Evolutionary conservation across 176 grass and related monocot species (phyloP).

Genomic region (Thalia dealbata): DNA sequence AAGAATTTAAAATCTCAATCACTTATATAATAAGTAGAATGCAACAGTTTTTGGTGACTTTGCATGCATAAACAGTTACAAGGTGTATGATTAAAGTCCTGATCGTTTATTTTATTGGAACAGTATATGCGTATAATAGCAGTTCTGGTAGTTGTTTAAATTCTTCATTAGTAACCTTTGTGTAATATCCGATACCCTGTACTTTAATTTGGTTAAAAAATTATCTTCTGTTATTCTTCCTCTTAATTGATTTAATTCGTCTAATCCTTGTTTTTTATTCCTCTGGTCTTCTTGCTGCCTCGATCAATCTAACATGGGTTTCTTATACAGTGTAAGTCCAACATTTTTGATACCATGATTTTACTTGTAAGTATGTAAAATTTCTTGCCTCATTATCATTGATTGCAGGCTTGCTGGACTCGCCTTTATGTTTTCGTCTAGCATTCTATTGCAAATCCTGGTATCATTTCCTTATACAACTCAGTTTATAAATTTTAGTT

Average conservation of each 20-base stretch:
- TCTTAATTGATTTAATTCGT: background rate
- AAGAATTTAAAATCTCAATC: background rate
- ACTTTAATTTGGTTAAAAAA: background rate
- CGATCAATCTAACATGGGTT: background rate
- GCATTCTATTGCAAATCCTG: slow-evolving; percentile 88
- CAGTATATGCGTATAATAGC: background rate
- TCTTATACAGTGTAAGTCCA: slow-evolving; percentile 20
- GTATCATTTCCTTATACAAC: slow-evolving; percentile 21
- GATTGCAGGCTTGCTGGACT: slow-evolving; percentile 72
- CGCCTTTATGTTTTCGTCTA: slow-evolving; percentile 93
- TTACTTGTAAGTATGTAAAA: slow-evolving; percentile 4
- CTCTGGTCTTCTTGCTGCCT: background rate
- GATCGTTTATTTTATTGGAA: background rate
- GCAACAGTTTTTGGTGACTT: background rate
- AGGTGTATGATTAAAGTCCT: background rate
- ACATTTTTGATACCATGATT: background rate
- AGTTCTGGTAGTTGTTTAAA: background rate
- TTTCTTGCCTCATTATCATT: slow-evolving; percentile 5
- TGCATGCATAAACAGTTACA: background rate
- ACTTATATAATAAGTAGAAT: background rate
- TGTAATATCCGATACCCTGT: background rate
- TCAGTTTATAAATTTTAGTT: background rate
- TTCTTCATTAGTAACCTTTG: background rate
- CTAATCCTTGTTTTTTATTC: background rate
- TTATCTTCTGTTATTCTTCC: background rate